Evolutionary conservation across 2,329 filamentous ascomycete genomes (phyloP), one percentile per base, ranked within the genome.

Genomic region (Beauveria scarabaeidicola): DNA sequence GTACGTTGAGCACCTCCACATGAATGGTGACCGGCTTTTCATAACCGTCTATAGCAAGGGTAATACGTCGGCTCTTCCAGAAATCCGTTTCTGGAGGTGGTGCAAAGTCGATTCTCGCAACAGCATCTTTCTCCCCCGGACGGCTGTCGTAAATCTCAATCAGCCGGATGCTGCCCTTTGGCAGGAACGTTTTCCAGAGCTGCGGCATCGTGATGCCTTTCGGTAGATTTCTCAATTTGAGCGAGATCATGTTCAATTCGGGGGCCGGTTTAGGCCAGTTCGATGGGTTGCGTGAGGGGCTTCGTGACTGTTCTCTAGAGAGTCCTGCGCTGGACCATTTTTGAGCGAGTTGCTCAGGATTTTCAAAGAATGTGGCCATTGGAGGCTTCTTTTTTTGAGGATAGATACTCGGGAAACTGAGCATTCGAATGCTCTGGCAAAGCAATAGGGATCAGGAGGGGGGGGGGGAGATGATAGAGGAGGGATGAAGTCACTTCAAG

Each of bases 101-200:
- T 67, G 77, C 80, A 62, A 89, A 88, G 2, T 73, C 75, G 38
- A 89, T 70, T 67, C 27, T 72, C 61, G 29, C 59, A 3, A 9
- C 23, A 8, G n/a, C 80, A 72, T 32, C 72, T 63, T 6, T 64
- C 61, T 52, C 74, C 67, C 51, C 54, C 7, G 32, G 29, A 10
- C 48, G n/a, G 7, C n/a, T 23, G 2, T 81, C 77, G 52, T 75
- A 78, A 1, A 88, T 73, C 15, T 87, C 82, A 40, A 89, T 81
- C 40, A 72, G 79, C 3, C 70, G 70, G 13, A 90, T 76, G 6
- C 72, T 72, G 1, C 86, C 85, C 61, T 83, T 74, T 0, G 65
- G 61, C 1, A 72, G 69, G 62, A 90, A 82, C 19, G 77, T 77
- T 2, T 74, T 66, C 69, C 79, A 83, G 1, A 90, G 67, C 17